Evolutionary conservation across 2,329 filamentous ascomycete genomes (phyloP), one percentile per base, ranked within the genome.

Genomic region (Celoporthe dispersa): DNA sequence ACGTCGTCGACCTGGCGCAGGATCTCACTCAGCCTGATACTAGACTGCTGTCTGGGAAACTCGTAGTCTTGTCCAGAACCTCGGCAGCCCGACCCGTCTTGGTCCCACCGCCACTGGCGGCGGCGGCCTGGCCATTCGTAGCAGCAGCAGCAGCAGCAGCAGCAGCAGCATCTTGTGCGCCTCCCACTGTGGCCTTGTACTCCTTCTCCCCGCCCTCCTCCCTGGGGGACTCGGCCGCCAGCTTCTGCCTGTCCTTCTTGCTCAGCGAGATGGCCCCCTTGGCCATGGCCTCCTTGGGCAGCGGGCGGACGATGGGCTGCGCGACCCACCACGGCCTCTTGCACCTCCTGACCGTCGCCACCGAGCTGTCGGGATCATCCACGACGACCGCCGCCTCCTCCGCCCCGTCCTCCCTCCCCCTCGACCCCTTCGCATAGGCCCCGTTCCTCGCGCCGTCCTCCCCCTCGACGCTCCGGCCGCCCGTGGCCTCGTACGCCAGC

Each of bases 241-340:
- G 75, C 73, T 78, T 84, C 76, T 81, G 83, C 76, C 81, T 84
- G 41, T 87, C 85, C 78, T 94, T 94, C 82, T 94, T 94, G 75
- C 90, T 93, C 72, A 91, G 78, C 69, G 85, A 87, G 79, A 97
- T 85, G 2, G 92, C 91, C 0, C 94, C 94, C 78, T 93, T 94
- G 72, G 91, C 90, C 73, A 96, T 76, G 2, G 96, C 96, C 82
- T 98, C 95, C 74, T 92, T 92, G 0, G 96, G 96, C 76, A 98
- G 79, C 55, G 94, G 94, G 68, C 94, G 84, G 8, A 98, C 87
- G 76, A 97, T 93, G 4, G 95, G 91, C 82, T 98, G 94, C 66
- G 90, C 94, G 4, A 97, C 86, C 93, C 94, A 98, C 88, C 91
- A 98, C 1, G 94, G 94, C 73, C 94, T 83, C 78, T 90, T 91